Evolutionary conservation across 306 rosid genomes (phyloP), one percentile per base, ranked within the genome.

Genomic region (Acacia confusa): DNA sequence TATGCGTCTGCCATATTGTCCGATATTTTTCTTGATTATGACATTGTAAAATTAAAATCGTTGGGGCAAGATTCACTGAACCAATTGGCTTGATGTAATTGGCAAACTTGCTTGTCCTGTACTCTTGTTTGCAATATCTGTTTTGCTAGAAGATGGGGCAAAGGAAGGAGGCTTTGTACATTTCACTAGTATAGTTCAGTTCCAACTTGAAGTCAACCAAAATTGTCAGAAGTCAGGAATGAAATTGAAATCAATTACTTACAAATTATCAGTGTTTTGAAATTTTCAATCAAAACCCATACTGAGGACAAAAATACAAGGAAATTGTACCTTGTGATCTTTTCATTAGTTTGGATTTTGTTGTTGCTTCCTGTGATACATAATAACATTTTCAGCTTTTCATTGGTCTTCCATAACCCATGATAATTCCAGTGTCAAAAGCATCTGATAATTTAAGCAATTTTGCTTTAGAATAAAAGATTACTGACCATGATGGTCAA

Each of bases 401-500:
- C n/a, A n/a, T n/a, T n/a, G n/a, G n/a, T n/a, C n/a, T n/a, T 96
- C 98, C 99, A 96, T 91, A 36, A 86, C 91, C 72, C 85, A 58
- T 53, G 93, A 86, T 70, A 96, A 89, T 87, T 92, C 78, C 93
- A 0, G 90, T 93, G 83, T 96, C 97, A 87, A 96, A 96, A 68
- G 99, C 97, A 92, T 96, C 99, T 96, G 97, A 81, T 66, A 53
- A 75, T 70, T 70, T 12, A 70, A 15, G 53, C 52, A 70, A 24
- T 30, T 13, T 25, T 24, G 34, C 75, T 70, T 43, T 43, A 70
- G 57, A 73, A 61, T 74, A 57, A 15, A 67, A 82, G 53, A 66
- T 74, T 78, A 83, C 99, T 88, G 67, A 95, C 99, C 97, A 81
- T 97, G 99, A 88, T 96, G 99, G 82, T 96, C 99, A 85, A 96